phyloP scores from a whole-genome alignment of 192 early-diverging fungal genomes.

The Lobosporangium transversale region DNA sequence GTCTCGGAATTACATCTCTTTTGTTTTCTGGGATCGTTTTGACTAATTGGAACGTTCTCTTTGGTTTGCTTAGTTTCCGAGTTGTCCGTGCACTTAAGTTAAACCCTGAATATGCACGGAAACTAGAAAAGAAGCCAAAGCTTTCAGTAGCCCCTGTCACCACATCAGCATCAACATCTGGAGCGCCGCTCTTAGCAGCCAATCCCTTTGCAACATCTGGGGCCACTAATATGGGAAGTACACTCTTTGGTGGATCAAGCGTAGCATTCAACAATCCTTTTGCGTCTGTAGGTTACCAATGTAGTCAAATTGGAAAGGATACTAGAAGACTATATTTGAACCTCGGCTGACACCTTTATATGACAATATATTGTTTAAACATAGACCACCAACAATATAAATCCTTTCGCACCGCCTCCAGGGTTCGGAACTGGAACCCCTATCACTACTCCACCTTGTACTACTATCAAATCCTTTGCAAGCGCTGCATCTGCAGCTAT shows the following conservation, averaged over 20 bases:
- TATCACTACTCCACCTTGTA: background rate
- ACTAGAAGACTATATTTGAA: too few species aligned
- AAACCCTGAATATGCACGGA: slow-evolving; percentile 70
- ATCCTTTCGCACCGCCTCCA: slow-evolving; percentile 31
- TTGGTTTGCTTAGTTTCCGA: slow-evolving; percentile 62
- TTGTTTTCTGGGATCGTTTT: too few species aligned
- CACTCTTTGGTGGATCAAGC: slow-evolving; percentile 37
- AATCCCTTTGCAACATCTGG: slow-evolving; percentile 37
- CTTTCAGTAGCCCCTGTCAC: slow-evolving; percentile 3
- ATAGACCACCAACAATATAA: background rate
- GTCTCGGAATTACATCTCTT: too few species aligned
- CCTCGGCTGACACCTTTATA: too few species aligned
- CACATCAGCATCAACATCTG: background rate
- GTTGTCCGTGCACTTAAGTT: slow-evolving; percentile 71
- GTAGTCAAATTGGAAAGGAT: too few species aligned
- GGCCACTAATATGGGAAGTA: slow-evolving; percentile 35
- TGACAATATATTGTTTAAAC: background rate
- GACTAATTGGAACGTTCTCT: too few species aligned
- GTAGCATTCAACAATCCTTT: slow-evolving; percentile 45
- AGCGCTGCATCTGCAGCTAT: slow-evolving; percentile 21
- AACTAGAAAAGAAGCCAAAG: slow-evolving; percentile 57
- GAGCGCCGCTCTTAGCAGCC: slow-evolving; percentile 20
- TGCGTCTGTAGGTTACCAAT: slow-evolving; percentile 22
- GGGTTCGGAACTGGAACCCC: slow-evolving; percentile 20
- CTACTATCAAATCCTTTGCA: slow-evolving; percentile 19